Percentiles rank a stretch among this genome's conserved stretches.
These are phyloP conservation scores for Leucosporidium creatinivorum DNA, from an alignment of 768 basidiomycete genomes.

Conservation along the genomic window DNA sequence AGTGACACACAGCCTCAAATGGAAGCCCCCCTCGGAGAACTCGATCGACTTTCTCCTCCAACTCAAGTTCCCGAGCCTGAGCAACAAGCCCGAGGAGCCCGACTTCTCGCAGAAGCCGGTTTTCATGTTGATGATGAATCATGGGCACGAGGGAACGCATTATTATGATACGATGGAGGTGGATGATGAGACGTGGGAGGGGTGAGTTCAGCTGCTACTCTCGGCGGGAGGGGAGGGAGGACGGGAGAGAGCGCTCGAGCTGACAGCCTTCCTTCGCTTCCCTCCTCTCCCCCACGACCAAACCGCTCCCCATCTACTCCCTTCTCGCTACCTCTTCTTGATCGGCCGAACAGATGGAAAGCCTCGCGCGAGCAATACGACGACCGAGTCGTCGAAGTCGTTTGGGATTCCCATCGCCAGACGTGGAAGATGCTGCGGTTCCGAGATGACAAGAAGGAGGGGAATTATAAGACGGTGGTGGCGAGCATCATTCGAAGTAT, in stretches of 20 bases:
- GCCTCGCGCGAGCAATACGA: conserved; percentile 75
- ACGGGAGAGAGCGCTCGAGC: too few relatives aligned
- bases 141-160: conserved; percentile 62
- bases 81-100: conserved; percentile 52
- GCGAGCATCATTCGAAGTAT: conserved; percentile 86
- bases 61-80: conserved; percentile 75
- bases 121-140: conserved; percentile 75
- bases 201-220: conserved; percentile 52
- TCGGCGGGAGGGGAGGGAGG: too few relatives aligned
- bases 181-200: conserved; percentile 86
- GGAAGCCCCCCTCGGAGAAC: conserved; percentile 98
- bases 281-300: not conserved
- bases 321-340: not conserved
- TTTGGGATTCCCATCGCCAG: conserved; percentile 64
- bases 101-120: conserved; percentile 79
- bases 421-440: conserved; percentile 88
- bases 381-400: conserved; percentile 88
- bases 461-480: conserved; percentile 77
- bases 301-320: not conserved
- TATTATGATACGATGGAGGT: conserved; percentile 78
- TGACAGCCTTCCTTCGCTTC: conserved; percentile 3
- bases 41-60: conserved; percentile 95
- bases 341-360: conserved; percentile 62
- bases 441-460: conserved; percentile 85
- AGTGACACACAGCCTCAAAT: conserved; percentile 84